phyloP scores from a whole-genome alignment of 2,329 filamentous ascomycete genomes.

The Rutstroemia sydowiana region DNA sequence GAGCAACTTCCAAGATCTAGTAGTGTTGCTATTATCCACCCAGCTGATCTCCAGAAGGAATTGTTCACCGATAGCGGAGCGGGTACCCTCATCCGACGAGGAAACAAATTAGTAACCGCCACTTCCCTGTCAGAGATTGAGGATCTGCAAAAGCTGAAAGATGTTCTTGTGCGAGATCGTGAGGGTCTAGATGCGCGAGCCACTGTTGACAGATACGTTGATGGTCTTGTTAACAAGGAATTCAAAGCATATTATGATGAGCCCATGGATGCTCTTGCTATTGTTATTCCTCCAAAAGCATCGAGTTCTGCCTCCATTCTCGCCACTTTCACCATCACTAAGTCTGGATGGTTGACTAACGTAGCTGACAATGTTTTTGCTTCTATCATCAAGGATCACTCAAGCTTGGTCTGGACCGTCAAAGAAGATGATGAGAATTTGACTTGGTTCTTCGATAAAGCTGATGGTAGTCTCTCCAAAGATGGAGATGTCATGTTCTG shows the following conservation, averaged over 20 bases:
- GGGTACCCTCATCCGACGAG: conserved; percentile 84
- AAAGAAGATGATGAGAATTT: conserved; percentile 93
- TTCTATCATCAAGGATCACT: conserved; percentile 87
- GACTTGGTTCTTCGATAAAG: conserved; percentile 97
- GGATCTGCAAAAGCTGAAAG: conserved; percentile 70
- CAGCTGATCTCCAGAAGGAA: conserved; percentile 91
- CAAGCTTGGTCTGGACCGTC: conserved; percentile 92
- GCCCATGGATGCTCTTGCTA: conserved; percentile 82
- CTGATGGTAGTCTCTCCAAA: conserved; percentile 81
- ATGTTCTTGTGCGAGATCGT: conserved; percentile 72
- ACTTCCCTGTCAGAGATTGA: conserved; percentile 66
- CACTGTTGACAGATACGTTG: conserved; percentile 80
- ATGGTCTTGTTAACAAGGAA: conserved; percentile 65
- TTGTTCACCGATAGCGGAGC: conserved; percentile 94
- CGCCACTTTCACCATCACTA: conserved; percentile 86
- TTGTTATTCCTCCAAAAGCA: conserved; percentile 69
- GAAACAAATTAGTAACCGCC: conserved; percentile 77
- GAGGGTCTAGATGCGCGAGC: conserved; percentile 75
- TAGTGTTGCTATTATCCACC: conserved; percentile 95
- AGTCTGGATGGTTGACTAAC: conserved; percentile 89
- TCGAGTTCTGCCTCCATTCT: conserved; percentile 69
- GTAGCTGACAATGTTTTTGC: conserved; percentile 93
- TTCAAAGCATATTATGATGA: conserved; percentile 97
- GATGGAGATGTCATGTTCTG: conserved; percentile 91
- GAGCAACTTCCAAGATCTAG: conserved; percentile 84